Evolutionary conservation across 495 filamentous ascomycete genomes (phyloP).

Genomic region (Xylaria telfairii): DNA sequence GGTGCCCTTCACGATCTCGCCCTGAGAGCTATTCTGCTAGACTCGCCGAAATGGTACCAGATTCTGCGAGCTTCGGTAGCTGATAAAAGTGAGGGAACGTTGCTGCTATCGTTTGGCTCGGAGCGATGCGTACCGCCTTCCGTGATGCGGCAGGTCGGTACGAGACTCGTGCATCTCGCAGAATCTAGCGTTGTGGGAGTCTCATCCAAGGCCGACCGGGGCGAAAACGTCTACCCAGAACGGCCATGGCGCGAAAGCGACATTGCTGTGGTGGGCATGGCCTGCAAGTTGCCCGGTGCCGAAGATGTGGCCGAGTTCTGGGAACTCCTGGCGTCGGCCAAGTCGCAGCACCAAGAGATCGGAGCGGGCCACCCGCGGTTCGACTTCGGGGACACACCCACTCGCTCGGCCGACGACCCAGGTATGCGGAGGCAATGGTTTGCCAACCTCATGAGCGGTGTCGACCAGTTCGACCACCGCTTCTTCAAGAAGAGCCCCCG

Average conservation of each 20-base stretch:
- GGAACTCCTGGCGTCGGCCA: constrained; percentile 33
- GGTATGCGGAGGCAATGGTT: constrained; percentile 40
- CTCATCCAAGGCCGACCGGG: constrained; percentile 1
- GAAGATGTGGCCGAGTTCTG: constrained; percentile 48
- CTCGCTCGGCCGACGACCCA: constrained; percentile 37
- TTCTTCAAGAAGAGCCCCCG: constrained; percentile 56
- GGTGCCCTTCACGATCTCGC: constrained; percentile 40
- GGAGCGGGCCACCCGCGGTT: constrained; percentile 41
- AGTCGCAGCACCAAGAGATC: constrained; percentile 47
- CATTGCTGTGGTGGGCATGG: constrained; percentile 53
- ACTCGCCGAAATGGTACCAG: constrained; percentile 49
- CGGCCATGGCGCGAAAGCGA: constrained; percentile 31
- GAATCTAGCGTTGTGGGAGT: constrained; percentile 23
- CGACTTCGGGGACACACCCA: constrained; percentile 39
- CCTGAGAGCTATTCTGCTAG: constrained; percentile 45
- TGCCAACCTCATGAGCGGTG: constrained; percentile 35
- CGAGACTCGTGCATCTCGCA: constrained; percentile 36
- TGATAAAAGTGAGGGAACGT: constrained; percentile 18
- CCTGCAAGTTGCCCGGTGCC: constrained; percentile 44
- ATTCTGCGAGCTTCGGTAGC: constrained; percentile 29
- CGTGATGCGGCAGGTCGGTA: constrained; percentile 35
- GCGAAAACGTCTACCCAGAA: constrained; percentile 1
- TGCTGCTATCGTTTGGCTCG: constrained; percentile 49
- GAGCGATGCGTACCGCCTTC: constrained; percentile 52
- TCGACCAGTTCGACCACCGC: constrained; percentile 51